Evolutionary conservation across 768 basidiomycete genomes (phyloP), one percentile per base, ranked within the genome.

Genomic region (Podaxis carcinomalis): DNA sequence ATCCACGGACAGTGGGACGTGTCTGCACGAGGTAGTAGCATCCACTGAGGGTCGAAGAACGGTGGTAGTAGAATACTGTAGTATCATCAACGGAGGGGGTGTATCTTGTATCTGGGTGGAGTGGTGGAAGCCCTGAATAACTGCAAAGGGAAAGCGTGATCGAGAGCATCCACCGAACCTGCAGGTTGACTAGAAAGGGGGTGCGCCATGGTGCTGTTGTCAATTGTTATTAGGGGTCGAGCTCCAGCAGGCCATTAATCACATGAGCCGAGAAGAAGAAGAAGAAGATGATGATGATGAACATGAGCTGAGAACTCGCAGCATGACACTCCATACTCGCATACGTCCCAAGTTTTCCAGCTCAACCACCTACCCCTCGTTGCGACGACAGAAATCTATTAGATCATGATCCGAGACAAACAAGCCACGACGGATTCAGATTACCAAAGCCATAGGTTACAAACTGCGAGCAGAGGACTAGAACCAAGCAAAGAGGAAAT

Each of bases 81-180:
- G 7, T 32, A 7, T 32, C 32, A 7, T 32, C 32, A 32, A 2
- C 32, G 32, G 32, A 7, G 32, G 32, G 32, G 9, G 7, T 32
- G 7, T 9, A 32, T 32, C 32, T 37, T 71, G 65, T 16, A 59
- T 53, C 27, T 64, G 53, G 28, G 68, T 59, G 49, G 71, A 68
- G 3, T 42, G 40, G 36, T 65, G 63, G 59, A 64, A 69, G 13
- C 60, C 65, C n/a, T 59, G 7, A 32, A 32, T 9, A 32, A 7
- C 32, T 32, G 32, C 32, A 32, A 9, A 7, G 32, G 32, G 32
- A 32, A 9, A 7, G 32, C 32, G 7, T 32, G 32, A 2, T 32
- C 7, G 9, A 32, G 32, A 28, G 27, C 1, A 28, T 1, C 27
- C 27, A 32, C 32, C 32, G 32, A 32, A 9, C 9, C 28, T 9